A percentile compares a stretch with the other conserved stretches of the same genome.
These are phyloP conservation scores for Scutellaria barbata DNA, from an alignment of 257 asterid genomes.

Conservation along the genomic window DNA sequence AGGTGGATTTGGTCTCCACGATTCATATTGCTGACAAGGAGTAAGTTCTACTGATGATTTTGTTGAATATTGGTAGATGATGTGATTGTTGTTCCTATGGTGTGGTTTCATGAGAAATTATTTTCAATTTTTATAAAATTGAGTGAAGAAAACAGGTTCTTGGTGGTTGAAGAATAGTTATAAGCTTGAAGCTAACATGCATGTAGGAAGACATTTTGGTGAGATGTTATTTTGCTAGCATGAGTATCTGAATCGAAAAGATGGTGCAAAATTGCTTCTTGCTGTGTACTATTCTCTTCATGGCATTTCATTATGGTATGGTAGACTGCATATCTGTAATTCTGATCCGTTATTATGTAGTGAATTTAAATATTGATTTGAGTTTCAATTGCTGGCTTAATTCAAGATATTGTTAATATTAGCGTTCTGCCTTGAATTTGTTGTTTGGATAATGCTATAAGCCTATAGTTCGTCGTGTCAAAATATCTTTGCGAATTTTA, in stretches of 20 bases:
- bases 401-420: neutral
- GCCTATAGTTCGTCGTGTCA: neutral
- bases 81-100: neutral
- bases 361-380: neutral
- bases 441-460: neutral
- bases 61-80: neutral
- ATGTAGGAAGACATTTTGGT: neutral
- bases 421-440: neutral
- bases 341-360: neutral
- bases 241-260: neutral
- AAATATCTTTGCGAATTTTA: neutral
- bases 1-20: constrained; percentile 98
- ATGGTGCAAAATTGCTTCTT: neutral
- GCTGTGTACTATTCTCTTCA: neutral
- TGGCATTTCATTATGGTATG: constrained; percentile 11
- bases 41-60: constrained; percentile 50
- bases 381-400: neutral
- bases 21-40: constrained; percentile 98
- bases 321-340: neutral
- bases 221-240: neutral
- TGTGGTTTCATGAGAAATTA: neutral
- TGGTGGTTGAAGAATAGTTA: neutral
- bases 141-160: constrained; percentile 13
- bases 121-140: neutral
- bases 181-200: constrained; percentile 6